Base-by-base conservation (phyloP, 306 rosid genomes). In the Vigna mungo region DNA sequence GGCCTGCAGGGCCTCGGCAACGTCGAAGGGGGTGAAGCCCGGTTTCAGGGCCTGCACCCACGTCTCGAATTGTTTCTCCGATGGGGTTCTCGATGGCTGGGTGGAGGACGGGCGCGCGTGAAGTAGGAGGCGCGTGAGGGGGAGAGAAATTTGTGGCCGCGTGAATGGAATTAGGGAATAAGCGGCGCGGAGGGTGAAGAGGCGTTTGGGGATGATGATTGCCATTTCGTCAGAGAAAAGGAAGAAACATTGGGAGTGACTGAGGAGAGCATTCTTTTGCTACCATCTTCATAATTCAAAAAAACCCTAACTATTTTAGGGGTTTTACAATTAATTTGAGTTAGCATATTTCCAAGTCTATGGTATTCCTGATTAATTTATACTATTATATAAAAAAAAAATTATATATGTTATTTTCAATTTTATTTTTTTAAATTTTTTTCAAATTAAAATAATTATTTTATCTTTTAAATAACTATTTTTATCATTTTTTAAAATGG, bases 41-140 rank as follows among this genome's bases (percentile, higher is more conserved):
- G 98, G 97, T 48, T 88, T 92, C 74, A 95, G 97, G 56, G 78
- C 84, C n/a, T 87, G 85, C 53, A 90, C 77, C 98, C 98, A 95
- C 20, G 95, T 76, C 66, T 95, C 97, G 81, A 95, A 92, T 39
- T 89, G 93, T 55, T 81, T 89, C 78, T 95, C 90, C 7, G 85
- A 81, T 1, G 97, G 98, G 85, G 97, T 92, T 85, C 76, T 81
- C 5, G 49, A 44, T 3, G 49, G 49, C 11, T 44, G 49, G 81
- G 89, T 67, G 61, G 88, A 84, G 20, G 64, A 4, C 7, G 68
- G 25, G 17, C 73, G 84, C 46, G 62, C 37, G 73, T 53, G 46
- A 62, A 65, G 63, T 4, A 44, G 49, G 49, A 9, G 46, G 13
- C 46, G 46, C 46, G 46, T 41, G 51, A 67, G 59, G 10, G 9